A percentile compares a stretch with the other conserved stretches of the same genome.
Evolutionary conservation across 2,329 filamentous ascomycete species (phyloP).

Genomic region (Seiridium unicorne): DNA sequence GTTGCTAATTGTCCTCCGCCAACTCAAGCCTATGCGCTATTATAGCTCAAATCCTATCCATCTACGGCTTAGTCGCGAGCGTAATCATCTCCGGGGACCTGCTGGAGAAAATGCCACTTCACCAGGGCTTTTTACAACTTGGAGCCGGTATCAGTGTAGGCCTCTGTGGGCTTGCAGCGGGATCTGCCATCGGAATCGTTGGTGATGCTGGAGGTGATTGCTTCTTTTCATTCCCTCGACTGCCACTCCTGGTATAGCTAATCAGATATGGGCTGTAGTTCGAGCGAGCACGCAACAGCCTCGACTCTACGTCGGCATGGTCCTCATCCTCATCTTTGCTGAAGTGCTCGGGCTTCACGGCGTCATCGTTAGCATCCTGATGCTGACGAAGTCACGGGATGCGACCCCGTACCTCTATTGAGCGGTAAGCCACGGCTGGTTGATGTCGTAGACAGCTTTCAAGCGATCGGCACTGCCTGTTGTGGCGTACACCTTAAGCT

Average conservation of each 20-base stretch:
- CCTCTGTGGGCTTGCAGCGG: conserved; percentile 42
- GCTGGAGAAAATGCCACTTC: conserved; percentile 39
- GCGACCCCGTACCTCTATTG: neutral
- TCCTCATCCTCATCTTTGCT: conserved; percentile 46
- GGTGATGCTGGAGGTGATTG: conserved; percentile 42
- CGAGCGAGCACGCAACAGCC: conserved; percentile 46
- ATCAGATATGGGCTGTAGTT: conserved; percentile 24
- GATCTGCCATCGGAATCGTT: conserved; percentile 50
- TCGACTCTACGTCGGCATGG: conserved; percentile 44
- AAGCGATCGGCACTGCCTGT: no score
- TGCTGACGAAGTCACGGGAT: conserved; percentile 40
- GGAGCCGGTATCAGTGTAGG: conserved; percentile 42
- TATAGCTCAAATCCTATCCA: conserved; percentile 47
- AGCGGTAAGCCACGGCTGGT: neutral
- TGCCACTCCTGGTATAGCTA: neutral
- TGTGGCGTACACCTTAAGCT: no score
- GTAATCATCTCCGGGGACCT: conserved; percentile 42
- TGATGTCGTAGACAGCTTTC: neutral
- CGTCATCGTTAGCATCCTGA: conserved; percentile 46
- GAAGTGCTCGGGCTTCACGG: conserved; percentile 45
- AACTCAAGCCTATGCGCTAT: conserved; percentile 35
- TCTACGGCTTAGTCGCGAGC: conserved; percentile 43
- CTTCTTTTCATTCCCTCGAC: neutral
- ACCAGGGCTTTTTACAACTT: conserved; percentile 41
- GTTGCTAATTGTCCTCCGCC: neutral